Conservation (phyloP, 192 early-diverging fungal genomes). For the Diversispora epigaea region DNA sequence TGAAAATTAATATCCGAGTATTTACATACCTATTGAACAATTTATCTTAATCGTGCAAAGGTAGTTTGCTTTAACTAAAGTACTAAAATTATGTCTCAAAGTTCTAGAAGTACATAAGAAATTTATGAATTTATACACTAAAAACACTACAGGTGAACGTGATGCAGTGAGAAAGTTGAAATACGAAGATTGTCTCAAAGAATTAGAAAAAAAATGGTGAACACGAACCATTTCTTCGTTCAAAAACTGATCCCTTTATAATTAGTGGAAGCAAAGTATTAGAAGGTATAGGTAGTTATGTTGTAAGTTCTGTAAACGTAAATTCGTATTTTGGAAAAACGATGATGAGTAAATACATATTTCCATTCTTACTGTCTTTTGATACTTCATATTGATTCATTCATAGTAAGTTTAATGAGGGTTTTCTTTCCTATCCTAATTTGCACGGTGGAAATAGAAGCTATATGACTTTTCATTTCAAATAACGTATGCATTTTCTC, state of each 20-base stretch:
- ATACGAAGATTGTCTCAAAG: conserved; percentile 47
- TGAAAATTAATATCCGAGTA: too few relatives aligned
- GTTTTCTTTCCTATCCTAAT: too few relatives aligned
- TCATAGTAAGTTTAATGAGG: too few relatives aligned
- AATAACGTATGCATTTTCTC: too few relatives aligned
- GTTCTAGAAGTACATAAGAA: too few relatives aligned
- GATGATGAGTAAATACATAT: conserved; percentile 58
- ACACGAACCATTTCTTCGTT: conserved; percentile 32
- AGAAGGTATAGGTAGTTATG: conserved; percentile 84
- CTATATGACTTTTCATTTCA: too few relatives aligned
- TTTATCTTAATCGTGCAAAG: too few relatives aligned
- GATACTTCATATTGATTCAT: not conserved
- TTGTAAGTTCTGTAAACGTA: conserved; percentile 80
- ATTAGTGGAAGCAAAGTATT: conserved; percentile 91
- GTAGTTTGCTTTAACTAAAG: too few relatives aligned
- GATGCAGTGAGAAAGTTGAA: conserved; percentile 81
- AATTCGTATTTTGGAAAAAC: conserved; percentile 88
- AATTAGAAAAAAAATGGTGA: conserved; percentile 37
- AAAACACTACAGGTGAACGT: conserved; percentile 97
- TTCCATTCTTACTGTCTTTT: not conserved
- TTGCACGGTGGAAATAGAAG: too few relatives aligned
- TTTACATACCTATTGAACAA: too few relatives aligned
- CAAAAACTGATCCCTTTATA: conserved; percentile 74
- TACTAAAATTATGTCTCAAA: too few relatives aligned
- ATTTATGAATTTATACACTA: too few relatives aligned